Percentiles rank a stretch among this genome's conserved stretches.
Evolutionary conservation across 768 basidiomycete genomes (phyloP).

Genomic region (Suillus alpinus): DNA sequence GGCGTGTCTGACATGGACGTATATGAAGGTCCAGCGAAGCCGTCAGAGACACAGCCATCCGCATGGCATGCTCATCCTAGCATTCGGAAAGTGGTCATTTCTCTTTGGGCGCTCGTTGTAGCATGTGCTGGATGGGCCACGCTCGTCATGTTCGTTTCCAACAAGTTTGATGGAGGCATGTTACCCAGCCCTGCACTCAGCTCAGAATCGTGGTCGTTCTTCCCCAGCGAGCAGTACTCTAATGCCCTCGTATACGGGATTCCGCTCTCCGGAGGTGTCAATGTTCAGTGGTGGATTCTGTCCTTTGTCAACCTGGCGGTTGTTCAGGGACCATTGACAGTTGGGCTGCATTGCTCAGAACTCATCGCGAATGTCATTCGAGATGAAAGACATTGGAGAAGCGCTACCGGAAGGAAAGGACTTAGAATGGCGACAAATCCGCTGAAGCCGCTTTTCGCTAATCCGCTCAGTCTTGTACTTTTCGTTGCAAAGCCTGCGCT

Average conservation of each 20-base stretch:
- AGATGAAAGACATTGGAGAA: constrained; percentile 26
- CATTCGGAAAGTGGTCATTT: background rate
- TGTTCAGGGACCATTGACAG: constrained; percentile 27
- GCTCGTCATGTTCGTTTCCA: background rate
- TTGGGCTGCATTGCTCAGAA: constrained; percentile 27
- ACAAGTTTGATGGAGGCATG: no score
- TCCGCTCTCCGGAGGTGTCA: constrained; percentile 19
- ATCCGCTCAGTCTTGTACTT: constrained; percentile 14
- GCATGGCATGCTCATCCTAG: constrained; percentile 1
- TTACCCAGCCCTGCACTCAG: no score
- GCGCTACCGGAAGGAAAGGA: constrained; percentile 16
- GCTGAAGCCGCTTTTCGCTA: constrained; percentile 19
- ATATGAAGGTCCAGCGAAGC: background rate
- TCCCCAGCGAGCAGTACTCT: constrained; percentile 18
- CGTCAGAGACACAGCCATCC: background rate
- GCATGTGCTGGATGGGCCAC: background rate
- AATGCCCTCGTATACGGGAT: constrained; percentile 25
- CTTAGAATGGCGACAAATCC: constrained; percentile 16
- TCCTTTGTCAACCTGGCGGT: constrained; percentile 26
- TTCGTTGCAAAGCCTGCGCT: constrained; percentile 22
- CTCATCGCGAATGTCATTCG: constrained; percentile 27
- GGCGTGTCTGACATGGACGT: constrained; percentile 1
- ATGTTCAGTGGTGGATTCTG: constrained; percentile 22
- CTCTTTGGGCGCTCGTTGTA: background rate
- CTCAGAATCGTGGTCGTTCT: constrained; percentile 21